Evolutionary conservation across 2,329 filamentous ascomycete species (phyloP), one percentile per base, ranked within the genome.

Genomic region (Hypocrella siamensis): DNA sequence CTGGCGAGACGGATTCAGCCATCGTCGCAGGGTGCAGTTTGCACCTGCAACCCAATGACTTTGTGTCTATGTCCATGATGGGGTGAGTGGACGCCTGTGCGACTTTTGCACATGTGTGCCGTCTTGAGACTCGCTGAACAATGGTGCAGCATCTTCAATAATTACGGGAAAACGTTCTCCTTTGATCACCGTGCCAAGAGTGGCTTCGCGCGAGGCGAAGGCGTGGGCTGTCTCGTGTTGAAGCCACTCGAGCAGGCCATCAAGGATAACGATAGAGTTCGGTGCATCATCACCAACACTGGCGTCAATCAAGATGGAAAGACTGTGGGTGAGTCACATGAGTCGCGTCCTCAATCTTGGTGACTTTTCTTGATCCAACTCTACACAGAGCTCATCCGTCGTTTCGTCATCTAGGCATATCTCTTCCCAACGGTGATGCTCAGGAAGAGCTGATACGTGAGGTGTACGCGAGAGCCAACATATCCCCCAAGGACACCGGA

Each of bases 141-240:
- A 14, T 31, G 14, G 15, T 8, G 6, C 18, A 42, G 43, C 7
- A 41, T 40, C 31, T 58, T 73, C 19, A 65, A 64, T 1, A 60
- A 67, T 19, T 58, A 59, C 1, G 66, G 66, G 2, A 54, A 60
- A 19, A 70, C 61, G 11, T 61, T 58, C 31, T 65, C 65, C 29
- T 40, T 44, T 24, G 37, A 52, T 40, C 37, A 49, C 36, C 30
- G 45, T 34, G 46, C 44, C 30, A 28, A 46, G 15, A 40, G 19
- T 25, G 75, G 75, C 0, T 79, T 74, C 40, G 70, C 63, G 0
- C 61, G 73, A 8, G 74, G 70, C 7, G 73, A 78, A 40, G 73
- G 70, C 4, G 60, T 64, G 15, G 67, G 56, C 6, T 56, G 65
- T 31, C 40, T 78, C 3, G 45, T 75, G 9, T 45, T 78, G 10